A percentile compares a stretch with the other conserved stretches of the same genome.
These are phyloP conservation scores for Lobosporangium transversale DNA, from an alignment of 192 early-diverging fungal species.

Conservation along the genomic window DNA sequence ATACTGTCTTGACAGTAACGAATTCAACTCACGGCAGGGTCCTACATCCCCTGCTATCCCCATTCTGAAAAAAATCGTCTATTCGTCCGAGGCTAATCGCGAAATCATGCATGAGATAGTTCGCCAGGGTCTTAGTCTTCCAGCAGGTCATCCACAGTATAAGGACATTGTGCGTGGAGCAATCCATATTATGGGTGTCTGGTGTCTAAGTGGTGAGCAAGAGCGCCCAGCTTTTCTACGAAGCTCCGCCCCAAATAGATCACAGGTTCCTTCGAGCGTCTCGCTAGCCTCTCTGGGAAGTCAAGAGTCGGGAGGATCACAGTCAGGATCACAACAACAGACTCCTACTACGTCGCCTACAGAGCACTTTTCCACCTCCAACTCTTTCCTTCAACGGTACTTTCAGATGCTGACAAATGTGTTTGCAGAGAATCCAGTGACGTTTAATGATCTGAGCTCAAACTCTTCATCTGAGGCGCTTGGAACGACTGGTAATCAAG, in stretches of 20 bases:
- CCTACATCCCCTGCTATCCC: constrained; percentile 67
- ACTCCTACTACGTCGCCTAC: not conserved
- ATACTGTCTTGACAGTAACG: constrained; percentile 68
- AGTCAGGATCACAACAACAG: constrained; percentile 9
- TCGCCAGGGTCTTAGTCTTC: constrained; percentile 74
- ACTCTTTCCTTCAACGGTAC: constrained; percentile 74
- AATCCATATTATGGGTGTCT: constrained; percentile 72
- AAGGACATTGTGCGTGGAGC: constrained; percentile 73
- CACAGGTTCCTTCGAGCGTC: constrained; percentile 16
- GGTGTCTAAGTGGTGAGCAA: constrained; percentile 75
- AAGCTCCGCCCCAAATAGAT: constrained; percentile 23
- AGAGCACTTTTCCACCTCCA: constrained; percentile 57
- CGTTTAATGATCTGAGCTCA: constrained; percentile 37
- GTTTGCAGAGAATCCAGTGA: constrained; percentile 62
- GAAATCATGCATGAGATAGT: constrained; percentile 85
- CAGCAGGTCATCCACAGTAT: constrained; percentile 62
- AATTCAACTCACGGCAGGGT: constrained; percentile 44
- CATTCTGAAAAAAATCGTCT: constrained; percentile 68
- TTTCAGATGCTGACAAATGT: constrained; percentile 69
- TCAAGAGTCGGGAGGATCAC: constrained; percentile 12
- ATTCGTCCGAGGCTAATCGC: constrained; percentile 64
- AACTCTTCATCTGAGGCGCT: constrained; percentile 48
- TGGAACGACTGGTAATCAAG: constrained; percentile 33
- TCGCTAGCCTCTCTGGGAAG: constrained; percentile 14
- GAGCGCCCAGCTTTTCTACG: constrained; percentile 76